phyloP scores from a whole-genome alignment of 2,329 filamentous ascomycete genomes.

The Fusarium sp. region DNA sequence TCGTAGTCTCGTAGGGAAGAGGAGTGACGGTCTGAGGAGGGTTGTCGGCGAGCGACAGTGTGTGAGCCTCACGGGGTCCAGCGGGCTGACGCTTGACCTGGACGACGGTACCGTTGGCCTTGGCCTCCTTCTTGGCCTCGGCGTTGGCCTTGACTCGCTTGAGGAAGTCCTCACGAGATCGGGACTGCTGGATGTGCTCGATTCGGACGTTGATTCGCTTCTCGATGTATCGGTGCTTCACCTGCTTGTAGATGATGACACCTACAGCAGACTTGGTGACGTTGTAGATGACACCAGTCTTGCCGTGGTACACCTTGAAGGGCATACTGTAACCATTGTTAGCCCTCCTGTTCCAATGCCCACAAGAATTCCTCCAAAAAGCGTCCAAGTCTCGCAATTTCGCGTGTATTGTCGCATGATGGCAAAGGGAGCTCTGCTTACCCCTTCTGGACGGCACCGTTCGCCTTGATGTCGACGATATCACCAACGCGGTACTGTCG shows the following conservation, averaged over 20 bases:
- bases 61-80: constrained; percentile 82
- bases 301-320: constrained; percentile 99
- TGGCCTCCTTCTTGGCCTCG: constrained; percentile 90
- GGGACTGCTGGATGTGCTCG: constrained; percentile 95
- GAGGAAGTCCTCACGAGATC: constrained; percentile 97
- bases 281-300: constrained; percentile 99
- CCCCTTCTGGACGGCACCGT: constrained; percentile 99
- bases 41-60: constrained; percentile 82
- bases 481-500: constrained; percentile 97
- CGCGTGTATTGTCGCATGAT: constrained; percentile 23
- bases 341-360: constrained; percentile 40
- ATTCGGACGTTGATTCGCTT: constrained; percentile 99
- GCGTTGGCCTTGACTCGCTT: constrained; percentile 97
- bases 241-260: constrained; percentile 99
- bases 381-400: constrained; percentile 27
- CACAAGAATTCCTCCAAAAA: constrained; percentile 10
- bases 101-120: constrained; percentile 85
- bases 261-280: constrained; percentile 98
- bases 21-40: constrained; percentile 91
- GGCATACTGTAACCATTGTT: constrained; percentile 77
- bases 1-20: constrained; percentile 97
- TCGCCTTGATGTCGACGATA: constrained; percentile 98
- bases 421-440: constrained; percentile 58
- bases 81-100: constrained; percentile 92
- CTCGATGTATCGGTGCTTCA: constrained; percentile 99